Conservation (phyloP, 805 yeast species). For the Deakozyma indianensis region DNA sequence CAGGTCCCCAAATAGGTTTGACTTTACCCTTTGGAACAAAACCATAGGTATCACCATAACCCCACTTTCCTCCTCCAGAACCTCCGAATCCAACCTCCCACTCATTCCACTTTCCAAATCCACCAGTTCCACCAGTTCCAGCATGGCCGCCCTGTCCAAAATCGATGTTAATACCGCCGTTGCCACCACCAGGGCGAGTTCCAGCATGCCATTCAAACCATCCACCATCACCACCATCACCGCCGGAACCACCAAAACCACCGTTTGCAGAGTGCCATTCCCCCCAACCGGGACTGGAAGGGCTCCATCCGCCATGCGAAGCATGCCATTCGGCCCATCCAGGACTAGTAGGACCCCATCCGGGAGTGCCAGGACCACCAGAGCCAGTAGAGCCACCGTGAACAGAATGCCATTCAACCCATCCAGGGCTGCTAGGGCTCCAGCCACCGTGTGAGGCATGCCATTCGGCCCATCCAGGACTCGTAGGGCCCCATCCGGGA, state of each 20-base stretch:
- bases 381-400: too few relatives aligned
- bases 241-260: too few relatives aligned
- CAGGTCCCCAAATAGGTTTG: constrained; percentile 1
- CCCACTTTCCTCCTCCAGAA: neutral
- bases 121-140: neutral
- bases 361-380: neutral
- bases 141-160: neutral
- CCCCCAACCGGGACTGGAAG: too few relatives aligned
- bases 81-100: neutral
- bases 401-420: too few relatives aligned
- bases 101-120: neutral
- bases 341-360: neutral
- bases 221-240: neutral
- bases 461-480: too few relatives aligned
- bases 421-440: too few relatives aligned
- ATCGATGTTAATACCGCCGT: neutral
- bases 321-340: too few relatives aligned
- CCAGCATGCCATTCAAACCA: neutral
- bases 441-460: too few relatives aligned
- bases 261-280: too few relatives aligned
- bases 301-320: too few relatives aligned
- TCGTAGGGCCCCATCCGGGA: neutral
- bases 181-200: neutral
- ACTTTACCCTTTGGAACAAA: neutral
- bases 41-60: neutral